Percentiles rank a stretch among this genome's conserved stretches.
These are phyloP conservation scores for Stygiomarasmius scandens DNA, from an alignment of 1,284 basidiomycete species.

Conservation along the genomic window DNA sequence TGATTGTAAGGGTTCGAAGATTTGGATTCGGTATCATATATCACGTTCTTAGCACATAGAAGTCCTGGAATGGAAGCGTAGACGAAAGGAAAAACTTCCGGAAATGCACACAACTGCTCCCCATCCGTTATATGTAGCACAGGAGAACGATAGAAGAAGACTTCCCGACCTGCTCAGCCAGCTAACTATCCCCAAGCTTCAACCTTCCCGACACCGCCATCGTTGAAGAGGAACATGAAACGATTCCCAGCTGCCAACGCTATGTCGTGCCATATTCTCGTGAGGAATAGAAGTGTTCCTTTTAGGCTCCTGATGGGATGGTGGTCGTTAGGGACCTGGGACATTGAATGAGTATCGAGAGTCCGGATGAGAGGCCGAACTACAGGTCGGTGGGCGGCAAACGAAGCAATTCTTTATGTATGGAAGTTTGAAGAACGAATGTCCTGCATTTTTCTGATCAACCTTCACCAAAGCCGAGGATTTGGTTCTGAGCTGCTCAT, in stretches of 20 bases:
- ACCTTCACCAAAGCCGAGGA: conserved; percentile 1
- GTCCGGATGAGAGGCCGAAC: conserved; percentile 14
- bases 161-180: conserved; percentile 2
- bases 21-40: no score
- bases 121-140: neutral
- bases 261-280: conserved; percentile 5
- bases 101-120: no score
- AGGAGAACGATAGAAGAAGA: neutral
- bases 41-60: no score
- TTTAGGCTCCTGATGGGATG: conserved; percentile 3
- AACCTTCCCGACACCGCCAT: neutral
- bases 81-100: no score
- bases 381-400: neutral
- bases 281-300: conserved; percentile 18
- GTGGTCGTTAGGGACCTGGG: conserved; percentile 10
- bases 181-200: neutral
- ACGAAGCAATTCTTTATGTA: neutral
- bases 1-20: no score
- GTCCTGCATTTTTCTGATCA: conserved; percentile 1
- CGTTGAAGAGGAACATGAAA: neutral
- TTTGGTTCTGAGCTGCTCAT: conserved; percentile 8
- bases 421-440: neutral
- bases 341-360: conserved; percentile 16
- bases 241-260: neutral
- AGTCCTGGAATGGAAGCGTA: no score